Evolutionary conservation across 345 rosid species (phyloP).

Genomic region (Eucalyptus globulus): DNA sequence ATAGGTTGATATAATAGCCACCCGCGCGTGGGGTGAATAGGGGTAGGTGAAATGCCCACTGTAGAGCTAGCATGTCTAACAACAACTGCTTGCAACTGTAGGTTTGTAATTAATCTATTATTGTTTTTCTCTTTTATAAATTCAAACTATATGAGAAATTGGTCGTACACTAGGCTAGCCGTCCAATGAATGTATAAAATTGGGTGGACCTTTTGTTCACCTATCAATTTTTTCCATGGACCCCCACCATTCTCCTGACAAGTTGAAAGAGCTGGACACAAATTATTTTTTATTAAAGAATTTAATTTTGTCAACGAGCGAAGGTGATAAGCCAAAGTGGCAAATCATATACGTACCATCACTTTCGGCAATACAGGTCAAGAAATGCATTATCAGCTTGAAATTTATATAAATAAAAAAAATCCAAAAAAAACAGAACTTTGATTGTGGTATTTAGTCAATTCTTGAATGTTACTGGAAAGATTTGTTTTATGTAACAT

Average conservation of each 20-base stretch:
- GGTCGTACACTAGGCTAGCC: not conserved
- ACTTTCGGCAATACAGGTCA: not conserved
- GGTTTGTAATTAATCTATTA: not conserved
- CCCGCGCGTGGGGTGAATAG: accelerated
- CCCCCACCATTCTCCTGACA: not conserved
- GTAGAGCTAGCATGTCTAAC: no score
- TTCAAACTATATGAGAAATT: not conserved
- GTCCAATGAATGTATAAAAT: not conserved
- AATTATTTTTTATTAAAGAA: not conserved
- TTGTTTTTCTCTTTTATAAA: not conserved
- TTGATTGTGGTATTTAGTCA: not conserved
- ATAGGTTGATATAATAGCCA: no score
- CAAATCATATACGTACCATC: not conserved
- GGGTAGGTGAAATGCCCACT: no score
- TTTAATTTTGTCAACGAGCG: not conserved
- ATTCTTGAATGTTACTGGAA: not conserved
- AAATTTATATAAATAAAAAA: not conserved
- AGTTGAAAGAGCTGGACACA: not conserved
- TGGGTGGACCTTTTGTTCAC: not conserved
- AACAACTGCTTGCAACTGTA: no score
- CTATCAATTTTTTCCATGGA: not conserved
- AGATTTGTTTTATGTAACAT: not conserved
- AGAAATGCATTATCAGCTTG: not conserved
- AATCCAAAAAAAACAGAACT: not conserved
- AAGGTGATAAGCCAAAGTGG: not conserved